Percentiles rank a stretch among this genome's conserved stretches.
Evolutionary conservation across 2,329 filamentous ascomycete species (phyloP).

Genomic region (Geosmithia flava): DNA sequence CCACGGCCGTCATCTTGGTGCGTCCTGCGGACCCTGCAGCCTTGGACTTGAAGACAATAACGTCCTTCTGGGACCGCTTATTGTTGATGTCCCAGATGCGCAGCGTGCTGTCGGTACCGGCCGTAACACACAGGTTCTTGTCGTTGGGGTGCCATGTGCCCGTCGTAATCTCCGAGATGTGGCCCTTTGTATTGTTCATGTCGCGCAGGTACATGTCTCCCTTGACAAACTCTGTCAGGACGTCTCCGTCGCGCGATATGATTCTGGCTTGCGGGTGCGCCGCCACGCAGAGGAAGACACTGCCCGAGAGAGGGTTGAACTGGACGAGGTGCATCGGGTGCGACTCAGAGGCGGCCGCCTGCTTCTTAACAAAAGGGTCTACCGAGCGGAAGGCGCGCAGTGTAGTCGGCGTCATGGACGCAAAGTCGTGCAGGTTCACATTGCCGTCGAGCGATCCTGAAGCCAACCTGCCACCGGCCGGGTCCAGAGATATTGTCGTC

Average conservation of each 20-base stretch:
- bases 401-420: conserved; percentile 89
- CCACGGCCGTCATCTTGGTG: conserved; percentile 85
- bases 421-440: conserved; percentile 88
- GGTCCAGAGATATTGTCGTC: conserved; percentile 74
- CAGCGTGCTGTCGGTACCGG: conserved; percentile 87
- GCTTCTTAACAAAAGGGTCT: conserved; percentile 73
- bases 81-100: conserved; percentile 96
- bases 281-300: conserved; percentile 73
- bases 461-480: conserved; percentile 70
- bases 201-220: conserved; percentile 97
- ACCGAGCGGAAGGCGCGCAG: conserved; percentile 87
- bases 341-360: conserved; percentile 60
- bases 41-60: conserved; percentile 91
- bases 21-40: conserved; percentile 79
- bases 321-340: conserved; percentile 79
- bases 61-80: conserved; percentile 77
- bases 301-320: conserved; percentile 74
- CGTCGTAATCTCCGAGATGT: conserved; percentile 81
- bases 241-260: conserved; percentile 77
- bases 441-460: conserved; percentile 89
- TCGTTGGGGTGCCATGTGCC: conserved; percentile 87
- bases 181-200: conserved; percentile 95
- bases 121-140: conserved; percentile 75
- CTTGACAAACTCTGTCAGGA: conserved; percentile 81
- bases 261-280: conserved; percentile 86